These are phyloP conservation scores for Inga leiocalycina DNA, from an alignment of 306 rosid genomes.

Conservation along the genomic window DNA sequence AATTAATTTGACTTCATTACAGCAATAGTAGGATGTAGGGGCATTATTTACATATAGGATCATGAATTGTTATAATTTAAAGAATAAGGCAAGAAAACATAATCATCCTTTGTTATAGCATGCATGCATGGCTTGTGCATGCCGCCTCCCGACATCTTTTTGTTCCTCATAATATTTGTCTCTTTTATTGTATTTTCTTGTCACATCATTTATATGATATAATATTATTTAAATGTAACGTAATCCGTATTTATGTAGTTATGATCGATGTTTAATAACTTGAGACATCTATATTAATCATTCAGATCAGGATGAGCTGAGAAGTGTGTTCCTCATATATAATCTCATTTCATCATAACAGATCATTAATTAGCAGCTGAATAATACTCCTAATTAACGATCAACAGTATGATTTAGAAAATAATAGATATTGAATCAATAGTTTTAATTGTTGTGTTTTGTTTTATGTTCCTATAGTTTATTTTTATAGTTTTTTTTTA, in stretches of 20 bases:
- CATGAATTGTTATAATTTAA: slow-evolving; percentile 37
- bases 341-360: neutral
- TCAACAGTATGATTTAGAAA: neutral
- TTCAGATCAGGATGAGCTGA: neutral
- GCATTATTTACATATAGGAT: neutral
- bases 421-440: neutral
- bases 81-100: slow-evolving; percentile 61
- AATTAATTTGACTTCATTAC: slow-evolving; percentile 52
- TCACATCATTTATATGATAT: neutral
- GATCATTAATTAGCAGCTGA: neutral
- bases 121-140: slow-evolving; percentile 33
- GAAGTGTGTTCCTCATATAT: neutral
- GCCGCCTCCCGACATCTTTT: slow-evolving; percentile 69
- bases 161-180: slow-evolving; percentile 31
- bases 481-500: too few relatives aligned
- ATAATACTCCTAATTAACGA: too few relatives aligned
- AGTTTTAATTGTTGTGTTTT: too few relatives aligned
- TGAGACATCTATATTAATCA: neutral
- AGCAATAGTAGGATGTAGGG: neutral
- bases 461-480: too few relatives aligned
- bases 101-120: slow-evolving; percentile 49
- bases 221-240: neutral
- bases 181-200: neutral
- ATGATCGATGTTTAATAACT: neutral
- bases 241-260: neutral